Evolutionary conservation across 2,329 filamentous ascomycete genomes (phyloP).

Genomic region (Venturiaceae sp.): DNA sequence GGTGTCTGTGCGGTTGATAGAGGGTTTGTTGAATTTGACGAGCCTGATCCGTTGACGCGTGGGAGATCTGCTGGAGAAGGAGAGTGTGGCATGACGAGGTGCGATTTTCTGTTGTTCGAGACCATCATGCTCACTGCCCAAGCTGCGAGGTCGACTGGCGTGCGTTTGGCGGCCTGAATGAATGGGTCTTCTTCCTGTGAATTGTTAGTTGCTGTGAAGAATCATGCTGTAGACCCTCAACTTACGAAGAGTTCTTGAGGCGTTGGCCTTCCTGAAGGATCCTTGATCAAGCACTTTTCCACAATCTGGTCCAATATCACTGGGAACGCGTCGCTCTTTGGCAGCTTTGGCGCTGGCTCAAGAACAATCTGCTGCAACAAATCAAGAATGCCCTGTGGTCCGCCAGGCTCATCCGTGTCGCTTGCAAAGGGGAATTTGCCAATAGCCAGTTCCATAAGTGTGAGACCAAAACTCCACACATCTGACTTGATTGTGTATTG

Average conservation of each 20-base stretch:
- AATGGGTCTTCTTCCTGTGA: slow-evolving; percentile 81
- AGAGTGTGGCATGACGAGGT: slow-evolving; percentile 47
- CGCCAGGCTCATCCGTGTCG: slow-evolving; percentile 57
- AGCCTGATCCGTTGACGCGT: neutral
- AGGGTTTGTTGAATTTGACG: neutral
- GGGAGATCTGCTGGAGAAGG: slow-evolving; percentile 1
- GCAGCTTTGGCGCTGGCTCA: slow-evolving; percentile 84
- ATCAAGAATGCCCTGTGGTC: slow-evolving; percentile 89
- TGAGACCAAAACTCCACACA: slow-evolving; percentile 95
- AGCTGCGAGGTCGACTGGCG: slow-evolving; percentile 83
- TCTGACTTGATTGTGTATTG: slow-evolving; percentile 98
- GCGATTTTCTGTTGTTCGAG: slow-evolving; percentile 88
- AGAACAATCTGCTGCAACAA: slow-evolving; percentile 95
- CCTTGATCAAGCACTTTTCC: slow-evolving; percentile 87
- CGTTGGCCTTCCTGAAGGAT: slow-evolving; percentile 78
- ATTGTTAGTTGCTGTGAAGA: slow-evolving; percentile 12
- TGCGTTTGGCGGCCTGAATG: slow-evolving; percentile 91
- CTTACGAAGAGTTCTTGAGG: slow-evolving; percentile 87
- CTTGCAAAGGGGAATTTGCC: slow-evolving; percentile 94
- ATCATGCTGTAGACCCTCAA: slow-evolving; percentile 10
- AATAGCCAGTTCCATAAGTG: slow-evolving; percentile 94
- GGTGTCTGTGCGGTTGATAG: slow-evolving; percentile 4
- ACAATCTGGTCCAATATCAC: slow-evolving; percentile 94
- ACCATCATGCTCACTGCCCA: slow-evolving; percentile 96
- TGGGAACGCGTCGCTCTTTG: slow-evolving; percentile 96